Conservation (phyloP, 1,284 basidiomycete species). For the Tilletia walkeri region DNA sequence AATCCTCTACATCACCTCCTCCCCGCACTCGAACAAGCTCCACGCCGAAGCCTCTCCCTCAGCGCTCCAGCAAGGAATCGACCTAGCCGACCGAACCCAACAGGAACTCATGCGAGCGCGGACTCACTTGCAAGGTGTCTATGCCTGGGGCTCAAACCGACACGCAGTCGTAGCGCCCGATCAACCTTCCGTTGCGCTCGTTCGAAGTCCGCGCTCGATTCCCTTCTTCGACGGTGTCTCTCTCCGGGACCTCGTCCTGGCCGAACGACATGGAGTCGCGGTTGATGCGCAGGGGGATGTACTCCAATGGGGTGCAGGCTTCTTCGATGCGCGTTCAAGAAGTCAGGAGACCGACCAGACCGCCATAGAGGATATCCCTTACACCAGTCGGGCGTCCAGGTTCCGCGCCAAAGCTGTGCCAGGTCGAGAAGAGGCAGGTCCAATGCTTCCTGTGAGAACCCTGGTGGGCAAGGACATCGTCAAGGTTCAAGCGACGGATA, state of each 20-base stretch:
- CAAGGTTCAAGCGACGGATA: constrained; percentile 44
- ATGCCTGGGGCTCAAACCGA: constrained; percentile 46
- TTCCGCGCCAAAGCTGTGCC: background rate
- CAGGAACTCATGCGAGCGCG: constrained; percentile 47
- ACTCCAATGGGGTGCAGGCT: constrained; percentile 54
- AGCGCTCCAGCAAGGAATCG: background rate
- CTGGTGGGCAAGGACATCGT: constrained; percentile 49
- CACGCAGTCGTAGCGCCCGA: constrained; percentile 52
- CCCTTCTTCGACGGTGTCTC: constrained; percentile 51
- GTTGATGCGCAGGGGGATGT: constrained; percentile 67
- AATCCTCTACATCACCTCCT: background rate
- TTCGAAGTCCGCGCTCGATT: constrained; percentile 41
- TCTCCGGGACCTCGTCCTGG: constrained; percentile 46
- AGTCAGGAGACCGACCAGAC: constrained; percentile 18
- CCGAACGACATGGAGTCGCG: constrained; percentile 49
- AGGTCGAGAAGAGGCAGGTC: constrained; percentile 28
- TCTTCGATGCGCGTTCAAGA: constrained; percentile 42
- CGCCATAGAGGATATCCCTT: constrained; percentile 39
- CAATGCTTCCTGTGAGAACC: constrained; percentile 40
- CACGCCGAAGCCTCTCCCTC: background rate
- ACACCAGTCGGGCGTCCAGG: constrained; percentile 16
- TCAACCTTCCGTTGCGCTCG: constrained; percentile 30
- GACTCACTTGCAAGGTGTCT: constrained; percentile 37
- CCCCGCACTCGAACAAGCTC: background rate
- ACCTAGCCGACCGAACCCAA: constrained; percentile 26